phyloP scores from a whole-genome alignment of 768 basidiomycete genomes.

The Auriscalpium microsporum region DNA sequence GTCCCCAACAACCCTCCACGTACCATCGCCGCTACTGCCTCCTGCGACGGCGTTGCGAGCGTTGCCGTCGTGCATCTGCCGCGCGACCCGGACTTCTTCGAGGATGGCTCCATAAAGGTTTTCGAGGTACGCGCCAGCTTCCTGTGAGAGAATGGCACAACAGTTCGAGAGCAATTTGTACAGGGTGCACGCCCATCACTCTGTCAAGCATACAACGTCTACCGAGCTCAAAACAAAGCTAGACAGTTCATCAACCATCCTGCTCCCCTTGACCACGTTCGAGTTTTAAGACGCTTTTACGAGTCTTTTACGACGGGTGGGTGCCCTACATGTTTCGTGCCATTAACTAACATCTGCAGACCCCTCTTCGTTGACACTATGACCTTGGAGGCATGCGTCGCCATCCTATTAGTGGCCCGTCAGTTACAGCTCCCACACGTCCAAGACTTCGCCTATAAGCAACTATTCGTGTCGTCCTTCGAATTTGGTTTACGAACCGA shows the following conservation, averaged over 20 bases:
- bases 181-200: not conserved
- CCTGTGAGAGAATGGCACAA: not conserved
- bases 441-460: too few species aligned
- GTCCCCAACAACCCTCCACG: too few species aligned
- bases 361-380: not conserved
- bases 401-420: not conserved
- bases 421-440: not conserved
- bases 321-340: not conserved
- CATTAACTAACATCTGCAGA: not conserved
- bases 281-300: slow-evolving; percentile 11
- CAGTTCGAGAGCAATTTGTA: slow-evolving; percentile 2
- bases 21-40: too few species aligned
- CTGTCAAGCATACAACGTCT: too few species aligned
- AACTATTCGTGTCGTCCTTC: too few species aligned
- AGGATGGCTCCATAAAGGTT: too few species aligned
- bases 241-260: not conserved
- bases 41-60: too few species aligned
- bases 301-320: slow-evolving; percentile 7
- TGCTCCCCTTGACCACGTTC: slow-evolving; percentile 3
- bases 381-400: not conserved
- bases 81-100: too few species aligned
- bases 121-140: too few species aligned
- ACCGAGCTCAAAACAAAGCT: too few species aligned
- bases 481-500: too few species aligned
- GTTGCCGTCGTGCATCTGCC: too few species aligned